phyloP scores from a whole-genome alignment of 2,329 filamentous ascomycete species.

The Aspergillus sp. region DNA sequence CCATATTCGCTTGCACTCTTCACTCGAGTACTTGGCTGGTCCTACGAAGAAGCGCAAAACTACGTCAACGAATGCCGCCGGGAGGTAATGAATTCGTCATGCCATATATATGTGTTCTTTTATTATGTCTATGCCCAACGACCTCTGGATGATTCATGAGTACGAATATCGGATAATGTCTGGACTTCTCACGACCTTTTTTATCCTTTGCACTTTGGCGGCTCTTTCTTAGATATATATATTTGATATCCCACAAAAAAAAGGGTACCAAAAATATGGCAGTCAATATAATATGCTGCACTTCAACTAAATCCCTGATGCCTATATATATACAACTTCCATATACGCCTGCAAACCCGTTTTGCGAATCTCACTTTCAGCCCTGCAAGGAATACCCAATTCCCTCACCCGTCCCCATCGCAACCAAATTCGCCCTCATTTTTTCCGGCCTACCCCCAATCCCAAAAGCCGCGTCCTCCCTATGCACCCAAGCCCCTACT shows the following conservation, averaged over 20 bases:
- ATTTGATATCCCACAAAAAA: background rate
- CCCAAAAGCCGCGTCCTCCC: slow-evolving; percentile 42
- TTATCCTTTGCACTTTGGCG: background rate
- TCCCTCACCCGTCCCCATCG: slow-evolving; percentile 46
- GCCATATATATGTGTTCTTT: slow-evolving; percentile 31
- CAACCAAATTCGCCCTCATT: slow-evolving; percentile 46
- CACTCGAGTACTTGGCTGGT: slow-evolving; percentile 36
- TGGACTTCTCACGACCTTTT: slow-evolving; percentile 13
- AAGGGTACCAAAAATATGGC: background rate
- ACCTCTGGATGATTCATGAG: slow-evolving; percentile 21
- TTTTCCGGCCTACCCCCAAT: slow-evolving; percentile 40
- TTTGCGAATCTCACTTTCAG: slow-evolving; percentile 16
- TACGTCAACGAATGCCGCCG: slow-evolving; percentile 29
- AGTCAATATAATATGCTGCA: background rate
- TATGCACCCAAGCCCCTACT: slow-evolving; percentile 45
- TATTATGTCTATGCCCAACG: slow-evolving; percentile 35
- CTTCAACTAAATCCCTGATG: background rate
- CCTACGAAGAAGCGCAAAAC: slow-evolving; percentile 30
- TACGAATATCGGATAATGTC: background rate
- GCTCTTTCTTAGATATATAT: background rate
- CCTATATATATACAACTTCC: background rate
- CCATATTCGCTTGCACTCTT: slow-evolving; percentile 41
- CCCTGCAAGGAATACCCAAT: slow-evolving; percentile 46
- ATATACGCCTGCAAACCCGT: background rate
- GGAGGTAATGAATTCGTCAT: slow-evolving; percentile 24